phyloP scores from a whole-genome alignment of 495 filamentous ascomycete genomes.

The Xylaria sp. region DNA sequence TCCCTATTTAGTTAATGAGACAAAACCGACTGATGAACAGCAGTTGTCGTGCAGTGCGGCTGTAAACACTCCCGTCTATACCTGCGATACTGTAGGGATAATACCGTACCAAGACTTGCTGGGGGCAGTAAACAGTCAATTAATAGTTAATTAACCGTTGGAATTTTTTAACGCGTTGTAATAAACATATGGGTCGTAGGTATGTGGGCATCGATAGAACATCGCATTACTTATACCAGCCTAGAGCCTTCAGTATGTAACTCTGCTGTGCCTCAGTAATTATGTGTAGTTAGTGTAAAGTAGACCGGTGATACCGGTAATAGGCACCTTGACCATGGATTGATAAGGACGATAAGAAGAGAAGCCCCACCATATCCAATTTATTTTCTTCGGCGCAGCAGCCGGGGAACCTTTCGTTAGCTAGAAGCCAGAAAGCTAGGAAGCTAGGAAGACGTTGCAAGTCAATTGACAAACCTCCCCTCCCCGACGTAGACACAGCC shows the following conservation, averaged over 20 bases:
- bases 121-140: too few species aligned
- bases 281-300: too few species aligned
- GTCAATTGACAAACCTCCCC: background rate
- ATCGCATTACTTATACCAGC: too few species aligned
- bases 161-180: too few species aligned
- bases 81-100: too few species aligned
- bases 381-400: conserved; percentile 28
- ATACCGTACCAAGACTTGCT: too few species aligned
- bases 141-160: too few species aligned
- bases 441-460: background rate
- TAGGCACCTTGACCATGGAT: background rate
- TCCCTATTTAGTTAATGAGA: background rate
- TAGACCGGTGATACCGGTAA: background rate
- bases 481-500: background rate
- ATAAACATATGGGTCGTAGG: too few species aligned
- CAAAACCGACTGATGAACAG: background rate
- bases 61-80: background rate
- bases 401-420: background rate
- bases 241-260: too few species aligned
- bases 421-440: too few species aligned
- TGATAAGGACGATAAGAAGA: conserved; percentile 25
- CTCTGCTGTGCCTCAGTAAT: too few species aligned
- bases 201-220: too few species aligned
- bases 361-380: conserved; percentile 24
- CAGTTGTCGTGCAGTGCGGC: background rate